Percentiles rank a stretch among this genome's conserved stretches.
phyloP scores from a whole-genome alignment of 1,284 basidiomycete genomes.

The Ganoderma multipileum region DNA sequence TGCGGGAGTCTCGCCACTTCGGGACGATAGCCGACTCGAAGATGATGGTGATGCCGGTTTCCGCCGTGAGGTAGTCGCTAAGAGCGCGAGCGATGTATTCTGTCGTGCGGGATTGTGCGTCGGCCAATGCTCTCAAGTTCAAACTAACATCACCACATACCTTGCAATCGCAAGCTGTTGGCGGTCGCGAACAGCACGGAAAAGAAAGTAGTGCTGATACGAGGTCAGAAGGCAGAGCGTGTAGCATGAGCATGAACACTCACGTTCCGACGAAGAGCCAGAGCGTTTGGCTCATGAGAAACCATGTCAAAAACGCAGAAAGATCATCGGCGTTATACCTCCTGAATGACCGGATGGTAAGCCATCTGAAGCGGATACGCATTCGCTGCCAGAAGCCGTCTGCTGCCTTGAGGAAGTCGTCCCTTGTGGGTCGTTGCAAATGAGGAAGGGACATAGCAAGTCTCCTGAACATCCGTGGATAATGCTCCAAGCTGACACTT shows the following conservation, averaged over 20 bases:
- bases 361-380: conserved; percentile 97
- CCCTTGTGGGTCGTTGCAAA: conserved; percentile 83
- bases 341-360: conserved; percentile 94
- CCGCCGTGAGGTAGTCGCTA: conserved; percentile 91
- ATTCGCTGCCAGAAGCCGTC: conserved; percentile 91
- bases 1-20: conserved; percentile 94
- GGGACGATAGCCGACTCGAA: conserved; percentile 99
- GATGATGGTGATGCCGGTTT: conserved; percentile 94
- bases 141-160: conserved; percentile 43
- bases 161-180: conserved; percentile 92
- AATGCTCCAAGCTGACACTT: conserved; percentile 65
- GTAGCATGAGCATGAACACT: conserved; percentile 42
- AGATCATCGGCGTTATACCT: conserved; percentile 97
- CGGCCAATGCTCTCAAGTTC: background rate
- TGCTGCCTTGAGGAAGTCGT: conserved; percentile 88
- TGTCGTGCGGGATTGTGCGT: conserved; percentile 38
- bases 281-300: conserved; percentile 91
- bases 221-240: conserved; percentile 25
- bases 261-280: conserved; percentile 96
- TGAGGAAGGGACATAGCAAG: conserved; percentile 79
- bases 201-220: conserved; percentile 85
- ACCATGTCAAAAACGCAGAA: conserved; percentile 95
- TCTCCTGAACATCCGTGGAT: conserved; percentile 80
- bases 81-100: conserved; percentile 90
- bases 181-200: conserved; percentile 90